Base-by-base conservation (phyloP, 345 rosid species). In the Gossypium longicalyx region DNA sequence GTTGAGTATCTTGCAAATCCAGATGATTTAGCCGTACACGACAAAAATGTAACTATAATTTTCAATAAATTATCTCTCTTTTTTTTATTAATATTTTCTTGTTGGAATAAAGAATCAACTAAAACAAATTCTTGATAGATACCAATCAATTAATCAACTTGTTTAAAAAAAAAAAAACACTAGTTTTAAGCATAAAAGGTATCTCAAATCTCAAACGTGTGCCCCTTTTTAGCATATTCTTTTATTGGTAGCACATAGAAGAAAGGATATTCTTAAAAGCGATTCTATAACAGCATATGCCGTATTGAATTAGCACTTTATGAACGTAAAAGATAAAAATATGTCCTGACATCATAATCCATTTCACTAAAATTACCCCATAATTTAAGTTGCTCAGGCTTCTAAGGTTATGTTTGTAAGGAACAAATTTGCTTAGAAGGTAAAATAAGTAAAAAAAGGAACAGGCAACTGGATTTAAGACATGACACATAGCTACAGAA, bases 211-310 rank as follows among this genome's bases (percentile, higher is more conserved):
- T 16, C 19, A 51, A 16, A 57, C 29, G 16, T 73, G 47, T 61
- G 68, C 27, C 17, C 17, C 58, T 17, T 73, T 73, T 48, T 8
- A 12, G 76, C 76, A 73, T 73, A 73, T 73, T 61, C 76, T n/a
- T 56, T 20, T 5, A 11, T 1, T 23, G 43, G 44, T 10, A 29
- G 69, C 76, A 48, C 69, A 61, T 34, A 73, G 13, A 25, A 22
- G 0, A 1, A 17, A 25, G 75, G 43, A 72, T 72, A 72, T 72
- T 72, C 76, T 60, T 60, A 13, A 61, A 47, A 45, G 8, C 8
- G 11, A 73, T 73, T 6, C 15, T 59, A 8, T 67, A 52, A 43
- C 19, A 7, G 66, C 34, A 57, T 71, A 71, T 72, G 51, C 66
- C 65, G 7, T 72, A 29, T 23, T 13, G 34, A 45, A 52, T 34